phyloP scores from a whole-genome alignment of 805 yeast species.

The Blastobotrys peoriensis region DNA sequence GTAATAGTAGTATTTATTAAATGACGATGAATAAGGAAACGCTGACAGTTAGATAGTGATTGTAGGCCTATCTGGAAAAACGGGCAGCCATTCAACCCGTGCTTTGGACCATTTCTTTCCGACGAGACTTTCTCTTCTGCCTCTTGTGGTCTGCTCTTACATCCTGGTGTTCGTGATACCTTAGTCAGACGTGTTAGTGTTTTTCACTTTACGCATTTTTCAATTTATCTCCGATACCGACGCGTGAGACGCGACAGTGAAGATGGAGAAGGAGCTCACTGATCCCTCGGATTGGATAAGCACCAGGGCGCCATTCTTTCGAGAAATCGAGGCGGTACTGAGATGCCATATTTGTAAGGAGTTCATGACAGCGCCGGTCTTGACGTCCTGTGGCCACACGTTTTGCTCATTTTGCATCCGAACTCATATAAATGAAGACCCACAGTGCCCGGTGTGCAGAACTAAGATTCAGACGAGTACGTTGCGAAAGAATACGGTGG shows the following conservation, averaged over 20 bases:
- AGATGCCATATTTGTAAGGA: slow-evolving; percentile 89
- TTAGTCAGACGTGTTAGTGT: too few relatives aligned
- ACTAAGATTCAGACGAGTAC: slow-evolving; percentile 64
- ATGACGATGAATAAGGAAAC: too few relatives aligned
- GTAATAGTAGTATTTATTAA: slow-evolving; percentile 20
- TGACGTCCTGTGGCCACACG: slow-evolving; percentile 81
- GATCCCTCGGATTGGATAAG: slow-evolving; percentile 70
- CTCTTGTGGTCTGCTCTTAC: too few relatives aligned
- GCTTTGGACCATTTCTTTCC: too few relatives aligned
- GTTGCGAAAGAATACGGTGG: slow-evolving; percentile 55
- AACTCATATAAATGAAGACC: slow-evolving; percentile 52
- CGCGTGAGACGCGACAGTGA: too few relatives aligned
- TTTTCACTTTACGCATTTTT: too few relatives aligned
- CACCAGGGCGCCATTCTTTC: slow-evolving; percentile 49
- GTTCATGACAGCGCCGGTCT: slow-evolving; percentile 67
- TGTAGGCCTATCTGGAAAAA: too few relatives aligned
- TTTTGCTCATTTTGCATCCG: slow-evolving; percentile 87
- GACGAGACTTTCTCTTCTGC: too few relatives aligned
- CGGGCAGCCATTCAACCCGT: too few relatives aligned
- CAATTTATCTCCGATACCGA: too few relatives aligned
- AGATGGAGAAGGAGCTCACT: slow-evolving; percentile 33
- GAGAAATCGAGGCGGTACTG: slow-evolving; percentile 60
- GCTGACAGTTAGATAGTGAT: too few relatives aligned
- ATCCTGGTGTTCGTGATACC: too few relatives aligned
- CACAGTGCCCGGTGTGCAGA: slow-evolving; percentile 74